phyloP scores from a whole-genome alignment of 192 early-diverging fungal species.

The Phycomyces nitens region DNA sequence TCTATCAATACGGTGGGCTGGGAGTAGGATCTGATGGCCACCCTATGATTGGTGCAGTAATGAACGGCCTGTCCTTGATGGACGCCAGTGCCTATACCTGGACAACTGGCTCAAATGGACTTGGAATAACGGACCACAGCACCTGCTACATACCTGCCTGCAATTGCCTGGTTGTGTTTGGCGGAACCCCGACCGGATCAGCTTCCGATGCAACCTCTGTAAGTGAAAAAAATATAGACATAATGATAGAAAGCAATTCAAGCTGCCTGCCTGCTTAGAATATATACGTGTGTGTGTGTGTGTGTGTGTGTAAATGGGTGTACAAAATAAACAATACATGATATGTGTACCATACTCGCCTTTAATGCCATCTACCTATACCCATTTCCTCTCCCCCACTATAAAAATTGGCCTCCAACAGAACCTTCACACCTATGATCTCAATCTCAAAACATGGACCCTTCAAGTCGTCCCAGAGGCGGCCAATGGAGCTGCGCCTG shows the following conservation, averaged over 20 bases:
- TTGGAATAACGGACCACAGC: constrained; percentile 27
- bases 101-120: constrained; percentile 25
- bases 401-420: no score
- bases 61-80: constrained; percentile 24
- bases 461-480: constrained; percentile 35
- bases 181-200: constrained; percentile 54
- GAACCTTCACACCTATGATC: constrained; percentile 45
- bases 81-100: constrained; percentile 27
- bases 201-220: constrained; percentile 41
- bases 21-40: constrained; percentile 24
- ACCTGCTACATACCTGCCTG: constrained; percentile 35
- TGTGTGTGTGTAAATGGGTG: no score
- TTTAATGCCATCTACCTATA: no score
- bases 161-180: constrained; percentile 60
- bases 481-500: constrained; percentile 42
- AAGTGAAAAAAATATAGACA: constrained; percentile 11
- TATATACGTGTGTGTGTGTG: no score
- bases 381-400: no score
- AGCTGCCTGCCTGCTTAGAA: no score
- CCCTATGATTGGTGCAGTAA: constrained; percentile 10
- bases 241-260: background rate
- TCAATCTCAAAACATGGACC: constrained; percentile 50
- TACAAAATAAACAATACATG: no score
- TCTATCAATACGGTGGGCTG: constrained; percentile 34
- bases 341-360: no score